Percentiles rank a stretch among this genome's conserved stretches.
Evolutionary conservation across 495 filamentous ascomycete species (phyloP).

Genomic region (Penicillium ucsense): DNA sequence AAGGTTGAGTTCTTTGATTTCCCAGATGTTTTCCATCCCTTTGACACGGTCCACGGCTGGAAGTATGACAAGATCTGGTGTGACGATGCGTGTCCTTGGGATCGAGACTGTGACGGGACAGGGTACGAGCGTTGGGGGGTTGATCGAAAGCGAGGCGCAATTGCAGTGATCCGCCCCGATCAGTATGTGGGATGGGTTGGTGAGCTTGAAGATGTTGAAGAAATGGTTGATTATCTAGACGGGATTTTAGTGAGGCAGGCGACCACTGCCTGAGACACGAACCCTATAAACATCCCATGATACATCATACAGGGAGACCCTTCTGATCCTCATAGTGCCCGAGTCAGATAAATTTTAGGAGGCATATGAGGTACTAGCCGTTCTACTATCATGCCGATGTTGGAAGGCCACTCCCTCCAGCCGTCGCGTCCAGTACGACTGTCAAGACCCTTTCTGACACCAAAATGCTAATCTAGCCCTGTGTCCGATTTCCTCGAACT

Average conservation of each 20-base stretch:
- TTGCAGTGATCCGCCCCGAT: slow-evolving; percentile 52
- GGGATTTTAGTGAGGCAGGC: slow-evolving; percentile 11
- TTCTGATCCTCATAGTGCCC: neutral
- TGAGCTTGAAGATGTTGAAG: slow-evolving; percentile 41
- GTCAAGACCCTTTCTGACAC: no score
- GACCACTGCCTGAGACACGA: neutral
- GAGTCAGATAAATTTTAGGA: no score
- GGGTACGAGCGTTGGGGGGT: slow-evolving; percentile 56
- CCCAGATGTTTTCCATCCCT: slow-evolving; percentile 46
- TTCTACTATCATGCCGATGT: no score
- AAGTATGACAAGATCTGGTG: slow-evolving; percentile 56
- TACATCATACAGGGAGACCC: neutral
- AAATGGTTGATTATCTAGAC: slow-evolving; percentile 26
- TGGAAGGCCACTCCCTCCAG: no score
- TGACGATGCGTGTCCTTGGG: slow-evolving; percentile 50
- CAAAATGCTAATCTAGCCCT: no score
- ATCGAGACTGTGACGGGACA: slow-evolving; percentile 42
- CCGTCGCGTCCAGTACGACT: no score
- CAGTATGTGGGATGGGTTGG: slow-evolving; percentile 55
- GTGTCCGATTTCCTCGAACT: no score
- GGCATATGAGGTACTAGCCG: no score
- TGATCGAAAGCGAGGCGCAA: slow-evolving; percentile 45
- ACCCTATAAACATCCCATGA: no score
- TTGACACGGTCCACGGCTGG: slow-evolving; percentile 43
- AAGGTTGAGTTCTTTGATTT: slow-evolving; percentile 48